phyloP scores from a whole-genome alignment of 306 rosid genomes.

The Begonia fuchsioides region DNA sequence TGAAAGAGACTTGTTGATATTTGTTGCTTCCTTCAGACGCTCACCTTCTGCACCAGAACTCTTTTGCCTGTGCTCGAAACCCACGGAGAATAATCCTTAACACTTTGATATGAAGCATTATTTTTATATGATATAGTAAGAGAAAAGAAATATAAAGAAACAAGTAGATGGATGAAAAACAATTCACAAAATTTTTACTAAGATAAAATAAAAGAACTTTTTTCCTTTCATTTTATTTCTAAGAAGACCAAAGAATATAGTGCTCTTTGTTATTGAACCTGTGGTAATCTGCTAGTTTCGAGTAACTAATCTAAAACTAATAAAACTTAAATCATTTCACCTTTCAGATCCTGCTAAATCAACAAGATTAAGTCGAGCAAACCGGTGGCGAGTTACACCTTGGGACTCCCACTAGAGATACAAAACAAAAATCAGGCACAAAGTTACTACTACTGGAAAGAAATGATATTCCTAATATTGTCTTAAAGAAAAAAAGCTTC shows the following conservation, averaged over 20 bases:
- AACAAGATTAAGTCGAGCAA: slow-evolving; percentile 91
- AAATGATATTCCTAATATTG: background rate
- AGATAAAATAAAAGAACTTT: too few species aligned
- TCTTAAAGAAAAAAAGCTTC: slow-evolving; percentile 2
- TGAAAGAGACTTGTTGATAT: slow-evolving; percentile 93
- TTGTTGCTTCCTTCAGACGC: slow-evolving; percentile 97
- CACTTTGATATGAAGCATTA: too few species aligned
- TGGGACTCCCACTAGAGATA: slow-evolving; percentile 86
- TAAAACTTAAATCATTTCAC: slow-evolving; percentile 16
- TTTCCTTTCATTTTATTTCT: too few species aligned
- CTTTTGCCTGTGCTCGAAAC: slow-evolving; percentile 54
- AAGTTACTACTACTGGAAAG: background rate
- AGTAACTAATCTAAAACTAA: too few species aligned
- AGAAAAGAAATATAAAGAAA: background rate
- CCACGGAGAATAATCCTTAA: too few species aligned
- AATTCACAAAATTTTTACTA: too few species aligned
- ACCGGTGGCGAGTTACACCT: slow-evolving; percentile 86
- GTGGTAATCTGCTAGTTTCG: too few species aligned
- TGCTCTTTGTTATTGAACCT: too few species aligned
- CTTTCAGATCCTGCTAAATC: slow-evolving; percentile 99
- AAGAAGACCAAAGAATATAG: too few species aligned
- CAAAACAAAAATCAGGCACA: background rate
- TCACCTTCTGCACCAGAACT: slow-evolving; percentile 99
- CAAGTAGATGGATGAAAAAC: too few species aligned
- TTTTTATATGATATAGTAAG: background rate